Base-by-base conservation (phyloP, 768 basidiomycete species). In the Boletus pseudo-olivaceus region DNA sequence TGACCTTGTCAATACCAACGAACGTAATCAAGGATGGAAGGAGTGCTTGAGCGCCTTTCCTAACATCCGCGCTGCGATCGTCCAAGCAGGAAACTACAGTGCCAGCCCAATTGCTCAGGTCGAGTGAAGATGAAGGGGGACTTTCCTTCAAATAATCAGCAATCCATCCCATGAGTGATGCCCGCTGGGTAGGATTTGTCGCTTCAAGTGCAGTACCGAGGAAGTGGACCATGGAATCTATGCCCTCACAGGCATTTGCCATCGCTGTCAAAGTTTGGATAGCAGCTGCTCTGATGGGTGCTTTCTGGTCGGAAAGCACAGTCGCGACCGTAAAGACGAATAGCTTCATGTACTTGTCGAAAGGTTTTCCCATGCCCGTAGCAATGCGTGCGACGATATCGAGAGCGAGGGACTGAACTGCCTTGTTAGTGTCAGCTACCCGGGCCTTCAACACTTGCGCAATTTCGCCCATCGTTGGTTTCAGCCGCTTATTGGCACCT, bases 291-390 rank as follows among this genome's bases (percentile, higher is more conserved):
- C 97, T 86, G 44, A 92, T 87, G 19, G 84, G 85, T 8, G 89
- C 85, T 71, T 98, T 98, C 68, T 96, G 93, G 67, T 99, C 97
- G 5, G 96, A 81, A 10, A 98, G 81, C 10, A 93, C 93, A 7
- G 87, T 85, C 5, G 87, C 84, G 20, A 98, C 78, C 0, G 94
- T 85, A 0, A 83, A 70, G 9, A 83, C 81, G 62, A 94, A 88
- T 52, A 92, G 76, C 32, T 88, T 85, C 3, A 82, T 78, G 63
- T 96, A 81, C 69, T 91, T 96, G 64, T 98, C 96, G 65, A 99
- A 98, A 2, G 91, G 83, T 66, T 88, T 93, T 39, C 93, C 94
- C 93, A 99, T 98, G 2, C 93, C 95, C 2, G 79, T 83, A 7
- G 97, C 93, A 58, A 98, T 85, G 32, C 92, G 88, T 34, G 87